These are phyloP conservation scores for Oropetium thomaeum DNA, from an alignment of 176 grass and related monocot species.

Conservation along the genomic window DNA sequence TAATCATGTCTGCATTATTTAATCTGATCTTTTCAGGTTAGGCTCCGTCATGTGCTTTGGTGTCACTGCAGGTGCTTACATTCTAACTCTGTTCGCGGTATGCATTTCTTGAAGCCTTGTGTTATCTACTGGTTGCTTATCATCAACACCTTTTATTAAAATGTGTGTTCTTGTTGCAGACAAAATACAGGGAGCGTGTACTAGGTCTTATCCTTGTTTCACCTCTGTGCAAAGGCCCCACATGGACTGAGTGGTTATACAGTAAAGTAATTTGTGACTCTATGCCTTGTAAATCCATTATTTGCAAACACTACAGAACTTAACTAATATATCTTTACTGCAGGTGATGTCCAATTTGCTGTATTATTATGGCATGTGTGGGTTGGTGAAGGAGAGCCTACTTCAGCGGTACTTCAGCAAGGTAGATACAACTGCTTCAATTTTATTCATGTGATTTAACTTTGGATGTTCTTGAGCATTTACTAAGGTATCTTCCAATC, in stretches of 20 bases:
- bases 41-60: conserved; percentile 99
- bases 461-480: conserved; percentile 19
- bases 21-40: conserved; percentile 68
- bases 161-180: conserved; percentile 40
- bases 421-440: conserved; percentile 39
- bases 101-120: conserved; percentile 32
- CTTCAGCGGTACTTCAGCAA: conserved; percentile 97
- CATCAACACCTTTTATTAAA: not conserved
- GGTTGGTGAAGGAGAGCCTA: conserved; percentile 81
- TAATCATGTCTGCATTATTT: conserved; percentile 29
- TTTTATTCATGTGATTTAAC: conserved; percentile 14
- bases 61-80: conserved; percentile 89
- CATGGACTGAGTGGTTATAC: conserved; percentile 96
- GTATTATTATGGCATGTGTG: conserved; percentile 97
- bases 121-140: not conserved
- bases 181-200: conserved; percentile 91
- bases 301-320: conserved; percentile 6
- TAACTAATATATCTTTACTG: conserved; percentile 15
- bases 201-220: conserved; percentile 93
- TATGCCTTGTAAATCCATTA: not conserved
- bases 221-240: conserved; percentile 83
- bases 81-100: conserved; percentile 96
- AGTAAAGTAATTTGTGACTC: conserved; percentile 64
- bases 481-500: conserved; percentile 28
- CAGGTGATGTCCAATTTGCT: conserved; percentile 93